Evolutionary conservation across 179 eudicot species (phyloP), one percentile per base, ranked within the genome.

Genomic region (Heliamphora pulchella): DNA sequence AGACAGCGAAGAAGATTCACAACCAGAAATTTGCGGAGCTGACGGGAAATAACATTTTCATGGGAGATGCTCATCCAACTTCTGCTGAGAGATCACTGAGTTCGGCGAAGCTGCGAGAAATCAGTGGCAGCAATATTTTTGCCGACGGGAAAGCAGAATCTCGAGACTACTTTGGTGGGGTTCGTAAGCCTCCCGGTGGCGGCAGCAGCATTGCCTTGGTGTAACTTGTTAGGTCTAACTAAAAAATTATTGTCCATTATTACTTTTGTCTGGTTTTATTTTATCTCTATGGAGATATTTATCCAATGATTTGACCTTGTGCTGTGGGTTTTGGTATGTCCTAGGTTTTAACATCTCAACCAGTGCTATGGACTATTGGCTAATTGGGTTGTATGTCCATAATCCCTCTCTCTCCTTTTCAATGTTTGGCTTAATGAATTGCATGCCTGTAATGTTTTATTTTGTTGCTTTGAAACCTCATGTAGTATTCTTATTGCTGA

Each of bases 141-240:
- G 87, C 98, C 0, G 98, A 95, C 67, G 98, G 97, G 66, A 94
- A 90, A 77, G 90, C 83, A 20, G 97, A 93, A 80, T 89, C 97
- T 62, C 83, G 98, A 62, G 98, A 90, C 82, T 91, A 89, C 83
- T 91, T 93, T 75, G 98, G 97, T 41, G 98, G 98, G 65, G 97
- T 93, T 2, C 98, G 97, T 76, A 93, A 95, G 84, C 98, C 98
- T 57, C 98, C 97, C 9, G 98, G 98, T 68, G 97, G 98, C 3
- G 90, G 90, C 88, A 95, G 97, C 94, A 95, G 92, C 91, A 95
- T 95, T 82, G 88, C 96, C 57, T 83, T 94, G 90, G 93, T 94
- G 67, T 94, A 84, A 79, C 75, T 55, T 22, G 75, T 77, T 84
- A 81, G 83, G 78, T 82, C 88, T 82, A 72, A 84, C 86, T 80